These are phyloP conservation scores for Fusarium falciforme DNA, from an alignment of 2,329 filamentous ascomycete species.

Conservation along the genomic window DNA sequence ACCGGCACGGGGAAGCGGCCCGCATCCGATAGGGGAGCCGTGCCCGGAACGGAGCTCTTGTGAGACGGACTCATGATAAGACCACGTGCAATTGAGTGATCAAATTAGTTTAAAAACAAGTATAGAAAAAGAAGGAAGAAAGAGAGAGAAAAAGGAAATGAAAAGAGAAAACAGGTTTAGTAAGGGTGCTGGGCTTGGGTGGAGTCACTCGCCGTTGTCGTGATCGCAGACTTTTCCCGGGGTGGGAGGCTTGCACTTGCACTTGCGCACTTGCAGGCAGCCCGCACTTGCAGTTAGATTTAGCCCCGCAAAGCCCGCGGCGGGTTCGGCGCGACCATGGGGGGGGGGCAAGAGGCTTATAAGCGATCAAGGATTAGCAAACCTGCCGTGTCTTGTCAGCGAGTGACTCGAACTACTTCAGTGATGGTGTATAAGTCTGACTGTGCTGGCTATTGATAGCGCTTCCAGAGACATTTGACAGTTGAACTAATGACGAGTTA, in stretches of 20 bases:
- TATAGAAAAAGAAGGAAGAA: neutral
- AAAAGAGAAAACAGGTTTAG: constrained; percentile 17
- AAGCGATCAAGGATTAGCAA: neutral
- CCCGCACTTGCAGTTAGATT: neutral
- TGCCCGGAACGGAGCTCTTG: neutral
- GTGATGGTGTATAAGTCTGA: neutral
- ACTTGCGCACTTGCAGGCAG: neutral
- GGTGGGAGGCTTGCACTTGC: constrained; percentile 1
- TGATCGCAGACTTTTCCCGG: constrained; percentile 41
- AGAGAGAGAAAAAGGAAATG: neutral
- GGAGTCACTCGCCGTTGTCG: constrained; percentile 35
- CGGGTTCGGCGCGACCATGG: constrained; percentile 14
- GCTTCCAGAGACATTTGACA: neutral
- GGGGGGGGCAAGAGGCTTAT: constrained; percentile 11
- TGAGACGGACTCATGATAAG: constrained; percentile 21
- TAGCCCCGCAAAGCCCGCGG: constrained; percentile 31
- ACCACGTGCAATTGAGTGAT: neutral
- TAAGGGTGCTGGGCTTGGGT: constrained; percentile 10
- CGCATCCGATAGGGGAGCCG: constrained; percentile 11
- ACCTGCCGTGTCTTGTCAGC: constrained; percentile 11
- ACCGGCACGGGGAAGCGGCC: constrained; percentile 23
- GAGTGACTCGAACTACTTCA: neutral
- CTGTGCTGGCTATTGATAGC: neutral
- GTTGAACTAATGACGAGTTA: neutral
- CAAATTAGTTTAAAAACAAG: neutral